Percentiles rank a stretch among this genome's conserved stretches.
Evolutionary conservation across 2,329 filamentous ascomycete species (phyloP).

Genomic region (Curvularia eragrostidis): DNA sequence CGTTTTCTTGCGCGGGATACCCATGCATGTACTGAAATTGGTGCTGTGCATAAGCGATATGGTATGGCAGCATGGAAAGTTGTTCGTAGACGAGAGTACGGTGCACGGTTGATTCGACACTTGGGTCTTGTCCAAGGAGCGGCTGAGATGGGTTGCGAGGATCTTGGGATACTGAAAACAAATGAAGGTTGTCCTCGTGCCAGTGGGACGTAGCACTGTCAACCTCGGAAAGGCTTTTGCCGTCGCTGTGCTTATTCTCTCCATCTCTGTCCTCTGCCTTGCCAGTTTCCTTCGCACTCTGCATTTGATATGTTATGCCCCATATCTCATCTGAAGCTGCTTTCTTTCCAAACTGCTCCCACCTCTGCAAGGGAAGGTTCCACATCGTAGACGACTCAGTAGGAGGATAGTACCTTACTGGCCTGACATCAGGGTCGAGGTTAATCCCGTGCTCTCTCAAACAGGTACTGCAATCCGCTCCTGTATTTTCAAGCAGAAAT

Average conservation of each 20-base stretch:
- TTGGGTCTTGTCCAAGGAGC: background rate
- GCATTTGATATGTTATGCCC: background rate
- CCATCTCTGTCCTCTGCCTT: background rate
- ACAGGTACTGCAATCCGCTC: background rate
- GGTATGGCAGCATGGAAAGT: background rate
- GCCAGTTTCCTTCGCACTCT: background rate
- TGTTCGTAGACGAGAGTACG: conserved; percentile 9
- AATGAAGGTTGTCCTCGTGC: background rate
- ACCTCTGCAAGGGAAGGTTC: background rate
- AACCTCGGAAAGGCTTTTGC: conserved; percentile 8
- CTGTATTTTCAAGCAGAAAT: conserved; percentile 9
- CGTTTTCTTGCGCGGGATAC: background rate
- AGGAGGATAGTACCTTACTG: background rate
- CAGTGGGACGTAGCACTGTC: conserved; percentile 6
- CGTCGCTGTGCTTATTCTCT: background rate
- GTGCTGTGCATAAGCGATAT: background rate
- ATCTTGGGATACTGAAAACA: background rate
- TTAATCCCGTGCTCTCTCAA: background rate
- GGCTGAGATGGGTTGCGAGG: background rate
- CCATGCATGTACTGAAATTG: background rate
- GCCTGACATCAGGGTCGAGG: background rate
- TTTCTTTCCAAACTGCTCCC: background rate
- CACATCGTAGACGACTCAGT: background rate
- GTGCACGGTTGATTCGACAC: background rate
- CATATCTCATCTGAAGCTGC: background rate